These are phyloP conservation scores for Trichosporon ovoides DNA, from an alignment of 1,284 basidiomycete species.

Conservation along the genomic window DNA sequence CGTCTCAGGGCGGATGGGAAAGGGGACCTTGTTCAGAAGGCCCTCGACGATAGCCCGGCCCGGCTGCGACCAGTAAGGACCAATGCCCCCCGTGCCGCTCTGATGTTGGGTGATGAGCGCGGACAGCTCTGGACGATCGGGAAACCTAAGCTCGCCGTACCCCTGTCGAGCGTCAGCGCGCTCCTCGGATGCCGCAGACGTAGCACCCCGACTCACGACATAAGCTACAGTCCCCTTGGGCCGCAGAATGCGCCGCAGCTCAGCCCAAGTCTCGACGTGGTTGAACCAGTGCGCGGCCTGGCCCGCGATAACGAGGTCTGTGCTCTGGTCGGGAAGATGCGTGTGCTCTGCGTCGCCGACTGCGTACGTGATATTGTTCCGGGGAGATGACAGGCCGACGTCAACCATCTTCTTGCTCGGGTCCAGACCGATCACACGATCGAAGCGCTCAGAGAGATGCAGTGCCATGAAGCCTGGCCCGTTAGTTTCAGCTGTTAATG, in stretches of 20 bases:
- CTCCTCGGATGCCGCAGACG: neutral
- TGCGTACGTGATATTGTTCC: conserved; percentile 51
- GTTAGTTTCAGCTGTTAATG: conserved; percentile 27
- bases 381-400: conserved; percentile 51
- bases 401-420: conserved; percentile 68
- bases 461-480: conserved; percentile 56
- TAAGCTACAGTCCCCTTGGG: conserved; percentile 67
- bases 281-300: conserved; percentile 87
- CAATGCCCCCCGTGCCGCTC: conserved; percentile 53
- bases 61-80: conserved; percentile 72
- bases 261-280: conserved; percentile 65
- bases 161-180: conserved; percentile 51
- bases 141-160: conserved; percentile 71
- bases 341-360: conserved; percentile 29
- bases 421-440: conserved; percentile 63
- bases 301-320: conserved; percentile 70
- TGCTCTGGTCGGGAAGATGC: conserved; percentile 51
- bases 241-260: conserved; percentile 60
- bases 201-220: conserved; percentile 56
- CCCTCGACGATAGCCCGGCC: conserved; percentile 69
- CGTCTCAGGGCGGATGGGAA: conserved; percentile 50
- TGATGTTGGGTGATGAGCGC: conserved; percentile 53
- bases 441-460: conserved; percentile 58
- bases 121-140: conserved; percentile 57
- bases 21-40: conserved; percentile 64